Conservation (phyloP, 1,284 basidiomycete species). For the Apiotrichum mycotoxinovorans region DNA sequence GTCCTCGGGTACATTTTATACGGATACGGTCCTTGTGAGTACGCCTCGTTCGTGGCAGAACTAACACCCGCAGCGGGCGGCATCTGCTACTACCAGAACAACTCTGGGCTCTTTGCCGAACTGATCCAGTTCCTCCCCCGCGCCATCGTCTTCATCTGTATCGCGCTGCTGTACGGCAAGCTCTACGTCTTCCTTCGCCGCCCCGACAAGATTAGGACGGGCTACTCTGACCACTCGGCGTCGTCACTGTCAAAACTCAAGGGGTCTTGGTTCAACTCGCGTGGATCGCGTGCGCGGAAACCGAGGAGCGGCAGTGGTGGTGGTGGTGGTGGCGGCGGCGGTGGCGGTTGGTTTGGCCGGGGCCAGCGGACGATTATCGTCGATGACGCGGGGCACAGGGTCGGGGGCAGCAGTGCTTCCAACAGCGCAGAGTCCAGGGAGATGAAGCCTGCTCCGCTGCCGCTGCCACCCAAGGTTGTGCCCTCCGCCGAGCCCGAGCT, state of each 20-base stretch:
- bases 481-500: background rate
- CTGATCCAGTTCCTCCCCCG: conserved; percentile 49
- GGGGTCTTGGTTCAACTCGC: conserved; percentile 12
- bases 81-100: conserved; percentile 44
- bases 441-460: no score
- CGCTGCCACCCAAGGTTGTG: no score
- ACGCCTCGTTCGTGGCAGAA: background rate
- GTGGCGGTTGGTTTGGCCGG: background rate
- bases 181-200: conserved; percentile 51
- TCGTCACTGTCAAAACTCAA: conserved; percentile 1
- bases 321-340: background rate
- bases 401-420: background rate
- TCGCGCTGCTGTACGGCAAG: conserved; percentile 46
- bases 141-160: conserved; percentile 43
- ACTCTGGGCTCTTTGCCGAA: conserved; percentile 43
- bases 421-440: no score
- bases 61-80: conserved; percentile 34
- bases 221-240: conserved; percentile 29
- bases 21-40: conserved; percentile 26
- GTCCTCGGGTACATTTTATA: conserved; percentile 38
- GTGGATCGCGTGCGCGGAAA: background rate
- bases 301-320: no score
- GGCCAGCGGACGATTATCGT: conserved; percentile 6
- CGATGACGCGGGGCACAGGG: background rate
- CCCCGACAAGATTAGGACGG: conserved; percentile 48